Base-by-base conservation (phyloP, 371 early-diverging fungal species). In the Enterocytospora artemiae region DNA sequence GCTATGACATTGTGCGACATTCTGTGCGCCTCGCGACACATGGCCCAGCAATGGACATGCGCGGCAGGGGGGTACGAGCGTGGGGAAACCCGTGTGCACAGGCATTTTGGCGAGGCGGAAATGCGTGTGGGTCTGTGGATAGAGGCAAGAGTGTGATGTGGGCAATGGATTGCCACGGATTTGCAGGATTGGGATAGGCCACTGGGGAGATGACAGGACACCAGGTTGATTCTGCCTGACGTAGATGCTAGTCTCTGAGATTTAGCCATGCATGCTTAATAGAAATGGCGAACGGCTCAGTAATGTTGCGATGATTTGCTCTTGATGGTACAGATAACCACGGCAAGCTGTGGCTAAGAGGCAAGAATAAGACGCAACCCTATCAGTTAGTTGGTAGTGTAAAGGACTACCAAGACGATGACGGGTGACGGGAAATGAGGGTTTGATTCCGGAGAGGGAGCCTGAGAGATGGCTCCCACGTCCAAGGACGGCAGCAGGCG, bases 221-320 rank as follows among this genome's bases (percentile, higher is more conserved):
- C 45, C 59, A 66, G 66, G 66, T 66, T 66, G 66, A 66, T 59
- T 66, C 66, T 66, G 66, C 66, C 66, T 66, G 59, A 66, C 66
- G 59, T 59, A 52, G 58, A 59, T 44, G 66, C 66, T 66, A 59
- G 45, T 60, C 61, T 66, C 43, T 46, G 44, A 45, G 66, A 51
- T 52, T 66, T 50, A 66, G 60, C 66, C 66, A 66, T 66, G 66
- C 66, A 66, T 51, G 66, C 32, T 59, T 2, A 2, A 16, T 24
- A 27, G 59, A 41, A 66, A 36, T 24, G 52, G 27, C 66, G 66
- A 52, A 66, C 59, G 50, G 66, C 66, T 66, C 66, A 66, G 66
- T 66, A 59, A 59, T 28, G 33, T 41, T 36, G 49, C 59, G 59
- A 30, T 59, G 59, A 66, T 59, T 51, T 50, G 52, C 1, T 51